Evolutionary conservation across 441 rosid species (phyloP).

Genomic region (Biscutella laevigata): DNA sequence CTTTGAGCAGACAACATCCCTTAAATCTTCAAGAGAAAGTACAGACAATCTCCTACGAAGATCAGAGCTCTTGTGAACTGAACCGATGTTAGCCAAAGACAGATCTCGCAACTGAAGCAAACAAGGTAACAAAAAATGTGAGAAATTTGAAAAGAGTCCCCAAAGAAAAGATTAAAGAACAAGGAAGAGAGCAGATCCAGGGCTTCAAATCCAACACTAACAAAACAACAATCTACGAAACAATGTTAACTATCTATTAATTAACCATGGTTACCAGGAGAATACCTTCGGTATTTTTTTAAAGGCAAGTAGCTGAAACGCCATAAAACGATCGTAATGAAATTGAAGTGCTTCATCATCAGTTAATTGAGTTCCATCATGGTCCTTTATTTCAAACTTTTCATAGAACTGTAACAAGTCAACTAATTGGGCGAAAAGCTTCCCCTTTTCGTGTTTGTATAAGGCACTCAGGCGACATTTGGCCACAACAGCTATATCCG

Average conservation of each 20-base stretch:
- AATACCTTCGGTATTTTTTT: slow-evolving; percentile 89
- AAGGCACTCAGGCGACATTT: slow-evolving; percentile 90
- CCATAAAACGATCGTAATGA: slow-evolving; percentile 82
- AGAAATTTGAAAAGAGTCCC: not conserved
- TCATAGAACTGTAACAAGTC: slow-evolving; percentile 83
- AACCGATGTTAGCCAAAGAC: slow-evolving; percentile 77
- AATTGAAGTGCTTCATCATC: slow-evolving; percentile 90
- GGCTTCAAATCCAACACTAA: slow-evolving; percentile 1
- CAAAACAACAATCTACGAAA: not conserved
- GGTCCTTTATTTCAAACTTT: slow-evolving; percentile 95
- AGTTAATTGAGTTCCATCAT: slow-evolving; percentile 82
- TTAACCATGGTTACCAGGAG: slow-evolving; percentile 15
- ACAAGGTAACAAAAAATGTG: slow-evolving; percentile 2
- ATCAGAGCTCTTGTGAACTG: slow-evolving; percentile 82
- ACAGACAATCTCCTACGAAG: slow-evolving; percentile 80
- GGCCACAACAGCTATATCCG: slow-evolving; percentile 88
- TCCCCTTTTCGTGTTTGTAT: slow-evolving; percentile 78
- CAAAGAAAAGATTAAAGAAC: not conserved
- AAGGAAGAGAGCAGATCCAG: not conserved
- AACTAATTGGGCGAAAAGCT: slow-evolving; percentile 86
- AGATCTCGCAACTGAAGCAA: slow-evolving; percentile 71
- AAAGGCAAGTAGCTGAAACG: slow-evolving; percentile 84
- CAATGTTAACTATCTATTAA: slow-evolving; percentile 8
- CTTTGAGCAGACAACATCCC: slow-evolving; percentile 90
- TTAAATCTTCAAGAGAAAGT: slow-evolving; percentile 70